Evolutionary conservation across 2,329 filamentous ascomycete species (phyloP), one percentile per base, ranked within the genome.

Genomic region (Pseudogymnoascus sp.): DNA sequence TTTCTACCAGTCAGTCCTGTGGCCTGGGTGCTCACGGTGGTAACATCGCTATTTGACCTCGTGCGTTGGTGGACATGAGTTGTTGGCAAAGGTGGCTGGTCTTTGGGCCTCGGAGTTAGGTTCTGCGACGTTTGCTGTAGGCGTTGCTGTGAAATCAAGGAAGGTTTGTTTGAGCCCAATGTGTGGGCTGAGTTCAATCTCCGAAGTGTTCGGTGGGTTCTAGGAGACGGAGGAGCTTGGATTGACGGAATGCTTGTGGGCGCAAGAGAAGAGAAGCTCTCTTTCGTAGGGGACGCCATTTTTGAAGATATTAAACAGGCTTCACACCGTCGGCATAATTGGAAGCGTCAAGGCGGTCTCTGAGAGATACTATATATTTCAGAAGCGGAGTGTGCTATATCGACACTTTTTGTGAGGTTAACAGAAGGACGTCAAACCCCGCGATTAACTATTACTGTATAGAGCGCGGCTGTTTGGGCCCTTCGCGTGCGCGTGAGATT

Each of bases 151-250:
- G 86, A 81, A 69, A 87, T 85, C 66, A 88, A 78, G 0, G 84
- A 83, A 23, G 82, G 78, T 60, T 75, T 69, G 63, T 78, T 67
- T 41, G 83, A 81, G 72, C 85, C 84, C 61, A 91, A 76, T 75
- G 83, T 80, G 77, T 91, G 88, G 60, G 90, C 88, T 33, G 89
- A 92, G 75, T 91, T 88, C 31, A 91, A 84, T 72, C 88, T 88
- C 68, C 89, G 84, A 64, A 92, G 80, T 55, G 84, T 82, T 69
- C 88, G 84, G 72, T 87, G 84, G 25, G 85, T 85, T 65, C 85
- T 82, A 45, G 87, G 86, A 28, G 86, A 87, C 23, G 84, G 80
- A 65, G 85, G 81, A 58, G 81, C 74, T 69, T 83, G 79, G 61
- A 83, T 76, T 66, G 83, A 77, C 40, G 79, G 75, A 38, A 75